Percentiles rank a stretch among this genome's conserved stretches.
Evolutionary conservation across 2,329 filamentous ascomycete genomes (phyloP).

Genomic region (Hawksworthiomyces lignivorus): DNA sequence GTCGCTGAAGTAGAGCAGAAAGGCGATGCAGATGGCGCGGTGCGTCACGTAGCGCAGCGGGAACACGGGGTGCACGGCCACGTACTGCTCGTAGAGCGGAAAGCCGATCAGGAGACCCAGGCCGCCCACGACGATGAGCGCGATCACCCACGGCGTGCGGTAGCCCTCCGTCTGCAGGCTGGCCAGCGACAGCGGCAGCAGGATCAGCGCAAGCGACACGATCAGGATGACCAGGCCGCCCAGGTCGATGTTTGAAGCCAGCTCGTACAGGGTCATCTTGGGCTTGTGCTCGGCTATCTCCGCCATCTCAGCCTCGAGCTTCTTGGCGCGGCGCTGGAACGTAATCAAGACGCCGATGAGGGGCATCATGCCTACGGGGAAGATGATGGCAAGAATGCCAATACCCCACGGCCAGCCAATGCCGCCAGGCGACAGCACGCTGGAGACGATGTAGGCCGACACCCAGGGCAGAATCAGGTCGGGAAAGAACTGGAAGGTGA

Average conservation of each 20-base stretch:
- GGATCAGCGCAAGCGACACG: conserved; percentile 37
- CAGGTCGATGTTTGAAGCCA: conserved; percentile 30
- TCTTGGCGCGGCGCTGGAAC: conserved; percentile 41
- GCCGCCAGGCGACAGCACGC: conserved; percentile 17
- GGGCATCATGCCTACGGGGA: conserved; percentile 44
- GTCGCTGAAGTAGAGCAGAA: conserved; percentile 26
- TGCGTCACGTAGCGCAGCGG: conserved; percentile 37
- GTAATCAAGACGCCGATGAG: conserved; percentile 39
- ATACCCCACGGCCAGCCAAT: conserved; percentile 49
- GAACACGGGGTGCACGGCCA: conserved; percentile 36
- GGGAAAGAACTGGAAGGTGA: conserved; percentile 42
- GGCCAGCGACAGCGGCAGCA: conserved; percentile 39
- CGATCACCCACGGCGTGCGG: conserved; percentile 36
- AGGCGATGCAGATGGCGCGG: conserved; percentile 31
- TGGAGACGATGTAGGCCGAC: conserved; percentile 40
- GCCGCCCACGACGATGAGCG: conserved; percentile 35
- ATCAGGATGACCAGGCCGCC: conserved; percentile 39
- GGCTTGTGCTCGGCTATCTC: conserved; percentile 16
- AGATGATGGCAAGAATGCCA: conserved; percentile 46
- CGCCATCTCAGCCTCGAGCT: conserved; percentile 28
- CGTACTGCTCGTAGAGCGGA: conserved; percentile 37
- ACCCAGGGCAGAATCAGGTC: conserved; percentile 51
- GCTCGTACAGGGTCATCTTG: conserved; percentile 20
- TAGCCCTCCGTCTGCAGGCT: conserved; percentile 31
- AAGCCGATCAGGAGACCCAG: conserved; percentile 30